Base-by-base conservation (phyloP, 176 grass and related monocot species). In the Saccharum spontaneum region DNA sequence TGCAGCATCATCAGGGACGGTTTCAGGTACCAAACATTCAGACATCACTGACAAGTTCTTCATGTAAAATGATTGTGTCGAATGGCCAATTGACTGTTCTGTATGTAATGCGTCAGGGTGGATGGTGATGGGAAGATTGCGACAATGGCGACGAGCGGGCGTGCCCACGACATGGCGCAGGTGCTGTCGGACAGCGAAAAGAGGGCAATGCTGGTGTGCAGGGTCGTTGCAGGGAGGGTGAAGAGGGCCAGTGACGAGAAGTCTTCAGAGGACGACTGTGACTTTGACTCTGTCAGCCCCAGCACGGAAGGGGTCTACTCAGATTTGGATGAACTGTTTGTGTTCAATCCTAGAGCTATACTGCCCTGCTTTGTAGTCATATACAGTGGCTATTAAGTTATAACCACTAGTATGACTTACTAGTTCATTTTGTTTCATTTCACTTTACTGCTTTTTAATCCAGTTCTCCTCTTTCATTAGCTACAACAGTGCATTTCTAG, bases 311-410 rank as follows among this genome's bases (percentile, higher is more conserved):
- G 71, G 45, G 14, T 66, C 5, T 79, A 69, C 59, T 73, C 91
- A 0, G 86, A 95, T 86, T 84, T 95, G 33, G 93, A 99, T 71
- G 92, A 99, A 49, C 89, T 99, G 1, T 87, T 57, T 28, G 84
- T 97, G 44, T 92, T 94, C 77, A 92, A 83, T 85, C 77, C 94
- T 62, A 88, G 79, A 84, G 97, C 94, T 23, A 92, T 99, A 34
- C 48, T 94, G 22, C 92, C 92, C 60, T 99, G 97, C 87, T 99
- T 99, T 91, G 82, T 91, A 71, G 94, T 99, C 72, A 88, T 94
- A 66, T 90, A 94, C 83, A 86, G 86, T 90, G 82, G 79, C 83
- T 90, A 92, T 55, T 94, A 83, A 75, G 18, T 30, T 8, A 39
- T 48, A 39, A 76, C 60, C 24, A 78, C 15, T 75, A 67, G 22